Base-by-base conservation (phyloP, 2,329 filamentous ascomycete genomes). In the Thermoascus crustaceus region DNA sequence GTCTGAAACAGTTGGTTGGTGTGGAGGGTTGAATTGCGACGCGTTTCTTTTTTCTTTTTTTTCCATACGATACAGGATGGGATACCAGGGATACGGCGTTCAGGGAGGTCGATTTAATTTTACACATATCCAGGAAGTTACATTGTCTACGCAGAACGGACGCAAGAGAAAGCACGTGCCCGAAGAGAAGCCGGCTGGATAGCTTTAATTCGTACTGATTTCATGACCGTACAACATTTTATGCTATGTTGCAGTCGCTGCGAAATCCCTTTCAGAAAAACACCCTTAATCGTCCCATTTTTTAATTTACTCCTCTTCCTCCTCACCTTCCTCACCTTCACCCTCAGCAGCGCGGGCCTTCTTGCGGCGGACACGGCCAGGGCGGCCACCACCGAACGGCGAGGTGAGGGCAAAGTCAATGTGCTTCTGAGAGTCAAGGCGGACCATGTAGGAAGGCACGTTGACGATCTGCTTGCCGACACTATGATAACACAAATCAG, bases 391-490 rank as follows among this genome's bases (percentile, higher is more conserved):
- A 72, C 91, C 91, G 62, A 94, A 95, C 67, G 91, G 89, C 66
- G 89, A 96, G 72, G 82, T 93, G 52, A 98, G 80, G 48, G 91
- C 78, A 69, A 98, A 96, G 78, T 98, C 91, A 62, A 98, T 96
- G 83, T 98, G 91, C 85, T 98, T 98, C 82, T 98, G 91, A 61
- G 88, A 95, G 78, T 98, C 91, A 64, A 98, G 86, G 74, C 91
- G 91, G 71, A 98, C 91, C 67, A 98, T 83, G 83, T 94, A 98
- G 38, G 89, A 96, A 52, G 91, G 91, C 44, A 98, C 91, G 73
- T 98, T 98, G 79, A 98, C 91, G 67, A 98, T 96, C 79, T 98
- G 91, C 85, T 98, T 98, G 73, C 91, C 91, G 66, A 98, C 91
- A 66, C 88, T 76, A 50, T 35, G 35, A 14, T 26, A 5, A 14